Base-by-base conservation (phyloP, 371 early-diverging fungal genomes). In the Mucor sp. region DNA sequence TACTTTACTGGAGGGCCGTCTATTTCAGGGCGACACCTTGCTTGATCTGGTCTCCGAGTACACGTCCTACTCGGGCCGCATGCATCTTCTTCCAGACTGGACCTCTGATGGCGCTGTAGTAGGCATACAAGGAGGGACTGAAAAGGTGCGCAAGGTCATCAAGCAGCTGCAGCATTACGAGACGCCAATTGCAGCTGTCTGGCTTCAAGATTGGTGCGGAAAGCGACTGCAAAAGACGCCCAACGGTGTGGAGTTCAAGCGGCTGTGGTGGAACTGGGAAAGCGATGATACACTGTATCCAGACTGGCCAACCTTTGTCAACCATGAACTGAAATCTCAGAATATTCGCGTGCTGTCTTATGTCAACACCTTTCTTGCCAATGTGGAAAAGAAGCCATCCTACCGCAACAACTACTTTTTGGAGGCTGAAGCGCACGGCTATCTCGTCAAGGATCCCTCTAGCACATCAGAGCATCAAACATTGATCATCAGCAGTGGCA, bases 221-320 rank as follows among this genome's bases (percentile, higher is more conserved):
- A 75, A 75, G 50, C 75, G 79, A 17, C 27, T 68, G 27, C 80
- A 82, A 53, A 66, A 67, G 43, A 68, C 71, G 14, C 61, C 63
- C 11, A 71, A 68, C 32, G 65, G 67, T 5, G 19, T 32, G 6
- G 71, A 72, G 14, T 62, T 74, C 33, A 71, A 78, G 65, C 72
- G 80, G 0, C 58, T 78, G 2, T 82, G 80, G 79, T 80, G 81
- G 83, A 77, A 79, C 44, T 81, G 81, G 81, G 81, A 83, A 50
- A 60, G 69, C 43, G 80, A 78, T 50, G 59, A 60, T 27, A 53
- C 32, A n/a, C 53, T 72, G 14, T 80, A 84, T 59, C 80, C 82
- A 2, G 65, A 75, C 47, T 84, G 84, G 83, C 14, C 55, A 1
- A 35, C 44, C 1, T 68, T 83, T 39, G 78, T 83, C 6, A 35